phyloP scores from a whole-genome alignment of 345 rosid species.

The Streptanthus diversifolius region DNA sequence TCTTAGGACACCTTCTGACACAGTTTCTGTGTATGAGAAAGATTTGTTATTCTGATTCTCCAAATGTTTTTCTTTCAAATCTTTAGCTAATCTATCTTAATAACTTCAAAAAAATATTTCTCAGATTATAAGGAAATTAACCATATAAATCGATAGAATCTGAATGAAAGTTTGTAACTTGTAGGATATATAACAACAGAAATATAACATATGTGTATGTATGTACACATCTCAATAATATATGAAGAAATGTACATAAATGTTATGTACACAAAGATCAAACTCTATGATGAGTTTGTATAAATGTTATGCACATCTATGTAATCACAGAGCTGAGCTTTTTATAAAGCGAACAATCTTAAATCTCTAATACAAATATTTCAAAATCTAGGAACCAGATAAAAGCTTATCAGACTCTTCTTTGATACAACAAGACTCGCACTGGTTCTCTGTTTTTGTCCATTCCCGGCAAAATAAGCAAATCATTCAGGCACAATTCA shows the following conservation, averaged over 20 bases:
- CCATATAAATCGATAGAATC: not conserved
- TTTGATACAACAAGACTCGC: constrained; percentile 7
- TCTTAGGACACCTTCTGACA: constrained; percentile 60
- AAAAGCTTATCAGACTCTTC: constrained; percentile 16
- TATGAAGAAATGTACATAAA: constrained; percentile 25
- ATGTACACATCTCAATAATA: constrained; percentile 20
- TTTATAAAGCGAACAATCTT: constrained; percentile 16
- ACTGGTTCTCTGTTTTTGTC: constrained; percentile 6
- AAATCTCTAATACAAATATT: constrained; percentile 11
- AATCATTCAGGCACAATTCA: not conserved
- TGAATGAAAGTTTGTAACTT: not conserved
- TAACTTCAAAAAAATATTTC: not conserved
- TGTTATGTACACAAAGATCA: constrained; percentile 7
- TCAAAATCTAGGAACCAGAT: constrained; percentile 24
- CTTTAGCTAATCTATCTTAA: not conserved
- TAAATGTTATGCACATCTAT: constrained; percentile 23
- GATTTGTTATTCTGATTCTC: constrained; percentile 38
- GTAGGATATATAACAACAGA: not conserved
- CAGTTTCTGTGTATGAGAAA: constrained; percentile 50
- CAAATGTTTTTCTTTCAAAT: not conserved
- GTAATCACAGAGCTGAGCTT: constrained; percentile 22
- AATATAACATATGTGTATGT: not conserved
- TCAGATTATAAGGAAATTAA: not conserved
- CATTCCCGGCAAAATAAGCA: not conserved
- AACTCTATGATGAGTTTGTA: constrained; percentile 7